Evolutionary conservation across 768 basidiomycete genomes (phyloP), one percentile per base, ranked within the genome.

Genomic region (Leccinum barrowsii): DNA sequence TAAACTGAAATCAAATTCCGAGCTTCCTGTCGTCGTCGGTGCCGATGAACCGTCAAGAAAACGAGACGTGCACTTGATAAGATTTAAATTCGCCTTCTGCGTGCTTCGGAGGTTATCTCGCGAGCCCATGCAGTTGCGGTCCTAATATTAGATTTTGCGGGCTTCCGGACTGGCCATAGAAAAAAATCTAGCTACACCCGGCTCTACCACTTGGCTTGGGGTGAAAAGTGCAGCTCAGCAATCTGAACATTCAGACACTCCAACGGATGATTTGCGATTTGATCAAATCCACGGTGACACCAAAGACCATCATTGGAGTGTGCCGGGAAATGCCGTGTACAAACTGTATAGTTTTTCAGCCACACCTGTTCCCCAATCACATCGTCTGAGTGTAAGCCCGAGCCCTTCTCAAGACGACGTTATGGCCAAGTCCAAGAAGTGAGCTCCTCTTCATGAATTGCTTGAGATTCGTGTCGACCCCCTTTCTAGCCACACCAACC

Each of bases 361-460:
- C 72, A 73, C 71, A 63, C 13, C n/a, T 49, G 21, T 19, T 49
- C 56, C 7, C 11, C 5, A 19, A 12, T 2, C 21, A 46, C 19
- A 44, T 2, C 7, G n/a, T 7, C 19, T 3, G 28, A 1, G 11
- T 24, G 46, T 50, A 53, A 37, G 7, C 26, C 32, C 32, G 42
- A 44, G 50, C 22, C 53, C 51, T 28, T 28, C 26, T 49, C 64
- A 56, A 65, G 60, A 63, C 59, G 50, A 70, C 67, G 61, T 73
- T 66, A 98, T 97, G 94, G 87, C 94, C 83, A 97, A 98, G 80
- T 98, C 96, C 63, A 98, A 98, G 83, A 98, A 98, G 92, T 95
- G 74, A 57, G 84, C 67, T 24, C 59, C 37, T 17, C 55, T 42
- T 17, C 55, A 10, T 44, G 42, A 56, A 30, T 40, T 19, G 4